Evolutionary conservation across 2,329 filamentous ascomycete genomes (phyloP).

Genomic region (Hyphodiscus sp.): DNA sequence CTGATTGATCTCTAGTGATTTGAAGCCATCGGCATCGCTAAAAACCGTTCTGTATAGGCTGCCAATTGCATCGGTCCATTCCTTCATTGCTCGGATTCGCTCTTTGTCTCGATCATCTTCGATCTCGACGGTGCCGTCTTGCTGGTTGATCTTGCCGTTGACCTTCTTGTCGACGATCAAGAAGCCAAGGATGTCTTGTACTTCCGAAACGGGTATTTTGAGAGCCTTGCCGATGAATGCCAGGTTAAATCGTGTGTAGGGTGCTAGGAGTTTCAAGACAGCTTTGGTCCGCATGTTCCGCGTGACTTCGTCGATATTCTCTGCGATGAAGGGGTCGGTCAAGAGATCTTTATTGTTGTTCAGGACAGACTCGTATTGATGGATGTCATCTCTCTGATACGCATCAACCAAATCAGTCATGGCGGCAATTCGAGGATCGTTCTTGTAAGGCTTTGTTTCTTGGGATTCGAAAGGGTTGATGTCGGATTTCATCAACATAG

Average conservation of each 20-base stretch:
- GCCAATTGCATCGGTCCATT: constrained; percentile 65
- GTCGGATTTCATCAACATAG: constrained; percentile 96
- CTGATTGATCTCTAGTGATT: constrained; percentile 21
- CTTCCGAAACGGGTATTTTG: constrained; percentile 76
- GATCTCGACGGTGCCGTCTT: constrained; percentile 76
- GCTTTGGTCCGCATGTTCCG: constrained; percentile 97
- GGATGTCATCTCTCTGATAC: constrained; percentile 92
- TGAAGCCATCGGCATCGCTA: constrained; percentile 68
- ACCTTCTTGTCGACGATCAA: constrained; percentile 88
- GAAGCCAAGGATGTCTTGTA: constrained; percentile 92
- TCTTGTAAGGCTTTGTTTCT: constrained; percentile 97
- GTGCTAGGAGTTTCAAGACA: constrained; percentile 84
- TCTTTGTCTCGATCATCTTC: constrained; percentile 66
- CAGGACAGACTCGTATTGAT: constrained; percentile 81
- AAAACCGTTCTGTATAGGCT: constrained; percentile 67
- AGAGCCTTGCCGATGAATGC: constrained; percentile 83
- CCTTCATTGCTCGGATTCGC: constrained; percentile 64
- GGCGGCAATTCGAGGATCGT: constrained; percentile 86
- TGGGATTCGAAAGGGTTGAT: constrained; percentile 99
- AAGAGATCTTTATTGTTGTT: constrained; percentile 84
- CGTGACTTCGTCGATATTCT: constrained; percentile 98
- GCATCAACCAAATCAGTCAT: constrained; percentile 98
- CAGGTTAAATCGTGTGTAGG: constrained; percentile 88
- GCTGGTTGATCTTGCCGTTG: constrained; percentile 82
- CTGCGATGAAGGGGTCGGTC: constrained; percentile 89